Evolutionary conservation across 805 yeast species (phyloP), one percentile per base, ranked within the genome.

Genomic region (Lachancea kluyveri): DNA sequence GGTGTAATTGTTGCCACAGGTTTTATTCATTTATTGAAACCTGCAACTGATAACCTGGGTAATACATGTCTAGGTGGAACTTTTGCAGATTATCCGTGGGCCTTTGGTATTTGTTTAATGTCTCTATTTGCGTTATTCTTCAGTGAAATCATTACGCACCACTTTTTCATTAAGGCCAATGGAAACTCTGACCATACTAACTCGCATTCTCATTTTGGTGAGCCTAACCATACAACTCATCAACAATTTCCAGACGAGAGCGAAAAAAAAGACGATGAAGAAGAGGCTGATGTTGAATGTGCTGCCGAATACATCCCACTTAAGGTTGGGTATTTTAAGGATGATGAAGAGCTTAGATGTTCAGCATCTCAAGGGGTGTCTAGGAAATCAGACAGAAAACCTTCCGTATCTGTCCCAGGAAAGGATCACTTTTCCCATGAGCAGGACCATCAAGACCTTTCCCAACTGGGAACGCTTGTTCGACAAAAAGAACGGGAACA

Each of bases 1-100:
- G 94, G 94, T 34, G 88, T 82, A 30, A 83, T 83, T 48, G 68
- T 82, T 8, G 83, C 90, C 8, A 82, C 92, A 1, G 83, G 88
- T 0, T 79, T 82, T 46, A 74, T 83, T 17, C 94, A 82, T 59
- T 60, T 82, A 36, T 57, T 83, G 35, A 66, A 72, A 39, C 88
- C 87, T 0, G 90, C 90, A 3, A 55, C 65, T 36, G 81, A 77
- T 8, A 65, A 73, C 3, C 60, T 82, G 28, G 48, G 65, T 1
- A 48, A 70, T 26, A 70, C 60, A 7, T 82, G 92, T 60, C 62
- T 82, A 17, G 81, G 82, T 8, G 77, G 74, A 19, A 68, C 70
- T 0, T 72, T 73, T 46, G 62, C 62, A 2, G 62, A 52, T 13
- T 74, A 73, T 42, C 70, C 78, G n/a, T 74, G 72, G 70, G 67